Percentiles rank a stretch among this genome's conserved stretches.
Evolutionary conservation across 2,329 filamentous ascomycete genomes (phyloP).

Genomic region (Fusarium brachygibbosum): DNA sequence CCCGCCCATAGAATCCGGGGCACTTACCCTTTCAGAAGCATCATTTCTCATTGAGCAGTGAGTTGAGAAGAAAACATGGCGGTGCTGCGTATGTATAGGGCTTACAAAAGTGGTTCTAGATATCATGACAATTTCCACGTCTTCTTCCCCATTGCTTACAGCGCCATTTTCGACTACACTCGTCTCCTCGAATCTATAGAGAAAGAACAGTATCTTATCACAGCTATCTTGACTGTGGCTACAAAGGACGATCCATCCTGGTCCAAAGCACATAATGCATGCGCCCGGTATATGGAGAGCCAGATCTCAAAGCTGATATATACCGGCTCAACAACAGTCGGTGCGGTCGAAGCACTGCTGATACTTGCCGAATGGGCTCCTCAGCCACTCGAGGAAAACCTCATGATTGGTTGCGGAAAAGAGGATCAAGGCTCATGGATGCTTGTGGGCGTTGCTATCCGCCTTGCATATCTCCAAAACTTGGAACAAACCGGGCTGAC

Average conservation of each 20-base stretch:
- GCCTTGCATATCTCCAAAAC: conserved; percentile 77
- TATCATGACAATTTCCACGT: conserved; percentile 77
- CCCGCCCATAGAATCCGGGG: conserved; percentile 52
- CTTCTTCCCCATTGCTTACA: conserved; percentile 76
- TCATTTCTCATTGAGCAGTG: conserved; percentile 49
- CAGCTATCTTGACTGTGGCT: conserved; percentile 77
- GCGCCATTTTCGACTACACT: conserved; percentile 66
- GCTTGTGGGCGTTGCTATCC: conserved; percentile 78
- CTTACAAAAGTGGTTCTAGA: conserved; percentile 52
- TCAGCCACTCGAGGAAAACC: conserved; percentile 72
- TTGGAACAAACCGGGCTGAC: conserved; percentile 77
- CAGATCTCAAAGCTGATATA: conserved; percentile 76
- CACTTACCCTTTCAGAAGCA: conserved; percentile 48
- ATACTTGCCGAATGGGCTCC: conserved; percentile 81
- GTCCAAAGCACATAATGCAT: conserved; percentile 73
- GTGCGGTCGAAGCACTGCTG: conserved; percentile 77
- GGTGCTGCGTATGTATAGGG: background rate
- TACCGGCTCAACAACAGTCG: conserved; percentile 75
- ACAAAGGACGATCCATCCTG: conserved; percentile 78
- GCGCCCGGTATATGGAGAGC: conserved; percentile 77
- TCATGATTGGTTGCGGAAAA: conserved; percentile 76
- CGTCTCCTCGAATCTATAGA: conserved; percentile 68
- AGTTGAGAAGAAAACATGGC: background rate
- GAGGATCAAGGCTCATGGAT: conserved; percentile 83
- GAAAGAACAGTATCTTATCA: conserved; percentile 75